Conservation (phyloP, 2,329 filamentous ascomycete genomes). For the Phyllosticta capitalensis region DNA sequence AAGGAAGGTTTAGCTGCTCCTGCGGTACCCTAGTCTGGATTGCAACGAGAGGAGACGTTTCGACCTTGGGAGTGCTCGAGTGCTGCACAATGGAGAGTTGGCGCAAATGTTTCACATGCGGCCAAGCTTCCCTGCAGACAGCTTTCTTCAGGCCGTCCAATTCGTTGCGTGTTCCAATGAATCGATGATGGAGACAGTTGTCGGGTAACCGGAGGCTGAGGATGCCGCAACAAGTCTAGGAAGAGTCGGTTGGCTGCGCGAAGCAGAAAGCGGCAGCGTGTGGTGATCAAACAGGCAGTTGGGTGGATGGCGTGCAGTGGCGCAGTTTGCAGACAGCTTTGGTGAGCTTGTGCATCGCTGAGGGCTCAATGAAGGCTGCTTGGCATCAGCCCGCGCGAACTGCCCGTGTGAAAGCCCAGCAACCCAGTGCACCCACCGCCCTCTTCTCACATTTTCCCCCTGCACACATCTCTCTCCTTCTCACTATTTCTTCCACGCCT, state of each 20-base stretch:
- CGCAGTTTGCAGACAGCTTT: not conserved
- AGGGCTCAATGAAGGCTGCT: not conserved
- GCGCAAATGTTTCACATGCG: not conserved
- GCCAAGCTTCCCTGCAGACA: not conserved
- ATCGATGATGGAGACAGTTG: not conserved
- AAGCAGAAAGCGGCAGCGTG: not conserved
- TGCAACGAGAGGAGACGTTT: not conserved
- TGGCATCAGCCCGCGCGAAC: not conserved
- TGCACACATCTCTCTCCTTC: not conserved
- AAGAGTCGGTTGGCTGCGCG: not conserved
- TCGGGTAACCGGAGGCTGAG: not conserved
- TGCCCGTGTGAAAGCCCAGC: not conserved
- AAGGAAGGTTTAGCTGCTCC: not conserved
- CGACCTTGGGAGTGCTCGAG: not conserved
- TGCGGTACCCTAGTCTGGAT: not conserved
- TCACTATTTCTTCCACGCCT: not conserved
- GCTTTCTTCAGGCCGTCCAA: not conserved
- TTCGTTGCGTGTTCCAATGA: not conserved
- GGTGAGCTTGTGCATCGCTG: too few species aligned
- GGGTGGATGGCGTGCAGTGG: not conserved
- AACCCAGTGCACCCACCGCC: slow-evolving; percentile 7
- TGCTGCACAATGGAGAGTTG: not conserved
- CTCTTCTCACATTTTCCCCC: slow-evolving; percentile 1
- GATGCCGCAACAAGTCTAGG: not conserved
- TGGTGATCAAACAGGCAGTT: too few species aligned